Percentiles rank a stretch among this genome's conserved stretches.
Conservation (phyloP, 169 alveolate species). For the Plasmodium blacklocki region DNA sequence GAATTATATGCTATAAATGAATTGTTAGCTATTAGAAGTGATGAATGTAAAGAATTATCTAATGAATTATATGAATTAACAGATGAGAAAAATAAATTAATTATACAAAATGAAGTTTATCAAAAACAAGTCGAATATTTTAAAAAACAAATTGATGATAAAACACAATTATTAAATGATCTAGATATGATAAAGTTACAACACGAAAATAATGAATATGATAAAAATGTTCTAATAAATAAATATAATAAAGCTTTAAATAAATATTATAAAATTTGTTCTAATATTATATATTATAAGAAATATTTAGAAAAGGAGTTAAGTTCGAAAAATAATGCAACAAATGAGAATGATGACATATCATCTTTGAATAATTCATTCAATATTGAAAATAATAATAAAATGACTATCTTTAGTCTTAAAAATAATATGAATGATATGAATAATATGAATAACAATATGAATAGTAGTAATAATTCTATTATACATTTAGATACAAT, state of each 20-base stretch:
- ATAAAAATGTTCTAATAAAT: constrained; percentile 22
- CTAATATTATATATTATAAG: constrained; percentile 56
- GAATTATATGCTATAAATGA: constrained; percentile 71
- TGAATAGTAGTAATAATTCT: constrained; percentile 3
- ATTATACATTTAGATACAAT: background rate
- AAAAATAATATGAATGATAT: background rate
- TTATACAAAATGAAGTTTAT: constrained; percentile 51
- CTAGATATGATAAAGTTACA: constrained; percentile 28
- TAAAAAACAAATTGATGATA: constrained; percentile 56
- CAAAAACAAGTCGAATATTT: constrained; percentile 48
- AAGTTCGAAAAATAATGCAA: background rate
- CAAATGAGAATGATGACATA: background rate
- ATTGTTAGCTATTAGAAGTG: constrained; percentile 62
- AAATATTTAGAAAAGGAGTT: constrained; percentile 48
- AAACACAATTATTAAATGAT: constrained; percentile 32
- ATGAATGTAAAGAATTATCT: constrained; percentile 67
- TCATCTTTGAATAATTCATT: background rate
- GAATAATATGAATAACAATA: background rate
- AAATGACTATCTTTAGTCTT: too few relatives aligned
- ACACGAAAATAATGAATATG: constrained; percentile 20
- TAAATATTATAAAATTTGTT: constrained; percentile 48
- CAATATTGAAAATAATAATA: background rate
- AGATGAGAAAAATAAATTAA: constrained; percentile 65
- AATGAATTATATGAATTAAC: constrained; percentile 58
- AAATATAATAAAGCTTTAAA: constrained; percentile 51